phyloP scores from a whole-genome alignment of 2,329 filamentous ascomycete genomes.

The Zarea fungicola region DNA sequence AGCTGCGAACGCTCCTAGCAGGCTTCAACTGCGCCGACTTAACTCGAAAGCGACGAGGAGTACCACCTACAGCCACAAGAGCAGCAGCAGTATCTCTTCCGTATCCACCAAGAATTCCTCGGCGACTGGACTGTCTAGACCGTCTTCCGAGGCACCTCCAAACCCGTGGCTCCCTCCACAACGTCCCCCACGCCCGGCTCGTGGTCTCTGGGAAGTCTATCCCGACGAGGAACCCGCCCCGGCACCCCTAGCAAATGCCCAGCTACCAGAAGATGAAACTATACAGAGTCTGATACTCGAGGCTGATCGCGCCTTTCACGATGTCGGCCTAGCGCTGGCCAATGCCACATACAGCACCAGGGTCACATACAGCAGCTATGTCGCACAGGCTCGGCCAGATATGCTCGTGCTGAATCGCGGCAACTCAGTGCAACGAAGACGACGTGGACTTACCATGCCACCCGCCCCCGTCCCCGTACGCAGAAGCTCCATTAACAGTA shows the following conservation, averaged over 20 bases:
- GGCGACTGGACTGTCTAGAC: background rate
- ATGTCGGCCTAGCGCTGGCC: constrained; percentile 36
- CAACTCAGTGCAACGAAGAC: constrained; percentile 1
- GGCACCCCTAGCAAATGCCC: background rate
- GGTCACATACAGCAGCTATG: constrained; percentile 20
- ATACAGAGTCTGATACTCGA: constrained; percentile 43
- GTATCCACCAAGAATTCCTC: background rate
- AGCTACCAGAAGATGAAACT: constrained; percentile 22
- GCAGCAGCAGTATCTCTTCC: constrained; percentile 2
- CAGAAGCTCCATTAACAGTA: background rate
- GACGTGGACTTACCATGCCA: background rate
- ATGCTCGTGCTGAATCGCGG: constrained; percentile 2
- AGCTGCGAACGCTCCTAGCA: background rate
- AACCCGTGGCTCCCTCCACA: no score
- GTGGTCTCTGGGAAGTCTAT: constrained; percentile 10
- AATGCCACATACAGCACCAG: constrained; percentile 29
- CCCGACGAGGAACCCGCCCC: background rate
- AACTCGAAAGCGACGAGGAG: background rate
- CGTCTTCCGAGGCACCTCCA: no score
- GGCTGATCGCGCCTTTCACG: constrained; percentile 46
- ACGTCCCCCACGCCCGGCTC: constrained; percentile 8
- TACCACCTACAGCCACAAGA: background rate
- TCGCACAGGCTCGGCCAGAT: background rate
- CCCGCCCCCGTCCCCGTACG: background rate
- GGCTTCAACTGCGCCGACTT: constrained; percentile 1